Evolutionary conservation across 2,329 filamentous ascomycete genomes (phyloP).

Genomic region (Fusarium kyushuense): DNA sequence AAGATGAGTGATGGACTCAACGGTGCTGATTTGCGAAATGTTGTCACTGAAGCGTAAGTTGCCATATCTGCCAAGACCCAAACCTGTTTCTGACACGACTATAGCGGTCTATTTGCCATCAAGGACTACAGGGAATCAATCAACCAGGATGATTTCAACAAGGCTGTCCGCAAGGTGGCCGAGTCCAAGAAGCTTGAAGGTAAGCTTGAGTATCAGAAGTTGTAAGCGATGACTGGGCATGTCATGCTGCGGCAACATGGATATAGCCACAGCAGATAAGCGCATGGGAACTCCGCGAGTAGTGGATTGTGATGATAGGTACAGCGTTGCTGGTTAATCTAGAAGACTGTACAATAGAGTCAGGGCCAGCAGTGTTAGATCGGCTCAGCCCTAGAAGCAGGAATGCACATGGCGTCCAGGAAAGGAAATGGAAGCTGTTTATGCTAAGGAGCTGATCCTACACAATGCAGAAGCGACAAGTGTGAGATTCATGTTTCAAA

Average conservation of each 20-base stretch:
- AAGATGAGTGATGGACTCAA: slow-evolving; percentile 99
- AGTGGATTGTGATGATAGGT: slow-evolving; percentile 31
- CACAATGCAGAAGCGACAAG: slow-evolving; percentile 1
- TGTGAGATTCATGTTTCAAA: slow-evolving; percentile 23
- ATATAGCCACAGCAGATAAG: slow-evolving; percentile 26
- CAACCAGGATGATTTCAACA: slow-evolving; percentile 99
- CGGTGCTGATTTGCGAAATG: slow-evolving; percentile 95
- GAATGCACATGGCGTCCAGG: slow-evolving; percentile 46
- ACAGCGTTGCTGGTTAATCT: slow-evolving; percentile 41
- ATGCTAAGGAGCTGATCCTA: slow-evolving; percentile 5
- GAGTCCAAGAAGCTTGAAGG: slow-evolving; percentile 99
- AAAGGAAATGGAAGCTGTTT: slow-evolving; percentile 29
- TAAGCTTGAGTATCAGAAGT: slow-evolving; percentile 97
- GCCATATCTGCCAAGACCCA: not conserved
- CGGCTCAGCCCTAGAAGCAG: slow-evolving; percentile 44
- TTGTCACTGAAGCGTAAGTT: slow-evolving; percentile 96
- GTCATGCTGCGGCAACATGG: slow-evolving; percentile 22
- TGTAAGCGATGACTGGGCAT: slow-evolving; percentile 64
- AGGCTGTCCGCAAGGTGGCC: slow-evolving; percentile 96
- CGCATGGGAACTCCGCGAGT: slow-evolving; percentile 25
- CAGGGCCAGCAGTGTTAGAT: slow-evolving; percentile 36
- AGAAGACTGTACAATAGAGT: slow-evolving; percentile 50
- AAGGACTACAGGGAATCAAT: slow-evolving; percentile 97
- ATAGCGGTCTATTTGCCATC: slow-evolving; percentile 93
- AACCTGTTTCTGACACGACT: slow-evolving; percentile 43